Conservation (phyloP, 148 eudicot species). For the Pouteria glomerata region DNA sequence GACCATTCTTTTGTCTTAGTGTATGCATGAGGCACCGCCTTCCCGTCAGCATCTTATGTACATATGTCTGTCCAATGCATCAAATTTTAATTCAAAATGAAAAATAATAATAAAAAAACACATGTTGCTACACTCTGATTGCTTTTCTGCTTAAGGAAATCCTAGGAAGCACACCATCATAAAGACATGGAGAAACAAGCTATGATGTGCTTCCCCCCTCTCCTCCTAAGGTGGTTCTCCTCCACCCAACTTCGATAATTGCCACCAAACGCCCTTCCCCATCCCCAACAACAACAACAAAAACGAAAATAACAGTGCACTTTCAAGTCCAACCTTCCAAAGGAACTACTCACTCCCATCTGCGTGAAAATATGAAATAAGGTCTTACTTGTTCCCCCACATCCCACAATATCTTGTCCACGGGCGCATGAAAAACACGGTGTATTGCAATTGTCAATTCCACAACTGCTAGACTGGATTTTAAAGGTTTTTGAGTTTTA, state of each 20-base stretch:
- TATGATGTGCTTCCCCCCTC: not conserved
- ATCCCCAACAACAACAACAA: no score
- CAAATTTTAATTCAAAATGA: not conserved
- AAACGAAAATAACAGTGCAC: not conserved
- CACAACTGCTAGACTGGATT: conserved; percentile 66
- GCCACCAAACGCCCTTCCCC: no score
- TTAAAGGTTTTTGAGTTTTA: conserved; percentile 41
- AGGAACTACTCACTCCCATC: not conserved
- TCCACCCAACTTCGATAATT: not conserved
- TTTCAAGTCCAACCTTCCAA: not conserved
- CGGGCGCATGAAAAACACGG: conserved; percentile 74
- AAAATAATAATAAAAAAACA: not conserved
- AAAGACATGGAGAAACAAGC: not conserved
- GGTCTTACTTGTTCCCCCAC: conserved; percentile 65
- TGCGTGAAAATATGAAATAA: not conserved
- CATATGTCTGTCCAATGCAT: conserved; percentile 53
- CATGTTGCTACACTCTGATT: not conserved
- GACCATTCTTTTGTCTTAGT: conserved; percentile 44
- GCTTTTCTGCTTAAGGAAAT: not conserved
- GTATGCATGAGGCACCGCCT: conserved; percentile 57
- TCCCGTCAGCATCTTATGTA: conserved; percentile 84
- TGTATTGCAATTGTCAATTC: conserved; percentile 89
- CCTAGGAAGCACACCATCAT: not conserved
- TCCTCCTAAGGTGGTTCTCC: not conserved
- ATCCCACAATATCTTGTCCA: conserved; percentile 95